These are phyloP conservation scores for Xylaria sp. DNA, from an alignment of 2,329 filamentous ascomycete genomes.

Conservation along the genomic window DNA sequence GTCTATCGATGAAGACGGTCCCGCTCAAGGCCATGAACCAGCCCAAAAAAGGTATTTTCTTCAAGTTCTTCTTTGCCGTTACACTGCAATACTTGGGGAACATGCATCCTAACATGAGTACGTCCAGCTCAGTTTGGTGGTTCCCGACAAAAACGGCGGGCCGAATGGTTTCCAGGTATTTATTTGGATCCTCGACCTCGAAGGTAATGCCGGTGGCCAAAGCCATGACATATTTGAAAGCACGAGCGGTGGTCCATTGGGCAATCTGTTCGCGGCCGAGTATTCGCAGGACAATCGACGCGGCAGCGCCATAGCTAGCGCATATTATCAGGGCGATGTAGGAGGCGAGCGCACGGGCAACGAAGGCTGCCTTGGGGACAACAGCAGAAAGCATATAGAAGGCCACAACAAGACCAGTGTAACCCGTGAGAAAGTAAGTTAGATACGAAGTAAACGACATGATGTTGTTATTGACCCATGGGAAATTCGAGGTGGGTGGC, in stretches of 20 bases:
- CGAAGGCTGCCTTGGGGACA: constrained; percentile 71
- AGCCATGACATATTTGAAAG: constrained; percentile 83
- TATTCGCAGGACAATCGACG: constrained; percentile 75
- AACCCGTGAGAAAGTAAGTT: constrained; percentile 61
- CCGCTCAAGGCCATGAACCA: constrained; percentile 94
- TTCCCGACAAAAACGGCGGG: constrained; percentile 94
- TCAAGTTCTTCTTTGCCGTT: constrained; percentile 88
- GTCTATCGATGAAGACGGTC: constrained; percentile 94
- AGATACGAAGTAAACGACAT: constrained; percentile 48
- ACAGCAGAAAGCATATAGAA: constrained; percentile 72
- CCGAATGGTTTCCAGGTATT: constrained; percentile 71
- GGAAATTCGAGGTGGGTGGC: constrained; percentile 26
- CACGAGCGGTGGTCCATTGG: constrained; percentile 84
- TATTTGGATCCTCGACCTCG: constrained; percentile 73
- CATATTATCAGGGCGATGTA: constrained; percentile 70
- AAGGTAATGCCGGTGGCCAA: constrained; percentile 81
- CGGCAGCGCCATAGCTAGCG: constrained; percentile 79
- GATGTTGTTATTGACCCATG: constrained; percentile 40
- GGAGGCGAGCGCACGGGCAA: constrained; percentile 72
- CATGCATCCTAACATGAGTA: constrained; percentile 87
- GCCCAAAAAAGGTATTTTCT: constrained; percentile 83
- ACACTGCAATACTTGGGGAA: constrained; percentile 94
- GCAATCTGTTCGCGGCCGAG: constrained; percentile 78
- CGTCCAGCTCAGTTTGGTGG: constrained; percentile 96
- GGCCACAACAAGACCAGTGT: constrained; percentile 60